These are phyloP conservation scores for Stagonosporopsis cucurbitacearum DNA, from an alignment of 2,329 filamentous ascomycete genomes.

Conservation along the genomic window DNA sequence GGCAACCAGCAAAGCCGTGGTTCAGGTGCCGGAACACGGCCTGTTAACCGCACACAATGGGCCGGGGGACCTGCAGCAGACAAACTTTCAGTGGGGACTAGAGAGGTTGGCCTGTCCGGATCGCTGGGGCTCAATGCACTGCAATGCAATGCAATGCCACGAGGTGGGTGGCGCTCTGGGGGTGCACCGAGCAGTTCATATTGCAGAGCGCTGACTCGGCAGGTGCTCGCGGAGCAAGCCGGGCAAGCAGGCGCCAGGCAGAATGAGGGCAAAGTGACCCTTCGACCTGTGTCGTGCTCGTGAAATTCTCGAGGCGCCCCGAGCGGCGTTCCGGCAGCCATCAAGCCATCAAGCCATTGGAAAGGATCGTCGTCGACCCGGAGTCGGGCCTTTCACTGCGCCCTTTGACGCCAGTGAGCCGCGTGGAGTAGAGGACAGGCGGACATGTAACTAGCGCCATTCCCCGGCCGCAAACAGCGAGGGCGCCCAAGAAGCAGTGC, in stretches of 20 bases:
- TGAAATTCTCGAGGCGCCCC: slow-evolving; percentile 3
- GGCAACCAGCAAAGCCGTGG: slow-evolving; percentile 3
- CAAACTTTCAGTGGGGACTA: background rate
- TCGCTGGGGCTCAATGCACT: slow-evolving; percentile 1
- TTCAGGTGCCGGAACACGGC: background rate
- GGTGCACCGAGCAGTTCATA: background rate
- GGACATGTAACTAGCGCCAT: slow-evolving; percentile 4
- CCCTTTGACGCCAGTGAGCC: slow-evolving; percentile 7
- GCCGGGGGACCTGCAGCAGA: background rate
- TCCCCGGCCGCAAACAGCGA: slow-evolving; percentile 3
- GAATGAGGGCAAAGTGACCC: background rate
- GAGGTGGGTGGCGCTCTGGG: slow-evolving; percentile 1
- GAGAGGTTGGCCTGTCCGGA: slow-evolving; percentile 2
- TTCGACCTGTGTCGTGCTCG: slow-evolving; percentile 2
- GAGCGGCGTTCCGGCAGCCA: background rate
- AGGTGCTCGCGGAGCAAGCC: background rate
- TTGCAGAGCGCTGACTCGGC: slow-evolving; percentile 9
- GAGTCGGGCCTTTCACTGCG: slow-evolving; percentile 10
- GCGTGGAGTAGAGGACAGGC: slow-evolving; percentile 4
- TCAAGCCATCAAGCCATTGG: slow-evolving; percentile 3
- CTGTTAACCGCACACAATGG: background rate
- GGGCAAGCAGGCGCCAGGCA: slow-evolving; percentile 1
- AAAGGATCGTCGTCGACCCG: background rate
- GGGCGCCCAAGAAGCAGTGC: background rate
- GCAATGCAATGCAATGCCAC: background rate